A percentile compares a stretch with the other conserved stretches of the same genome.
Evolutionary conservation across 148 eudicot species (phyloP).

Genomic region (Vaccinium macrocarpon): DNA sequence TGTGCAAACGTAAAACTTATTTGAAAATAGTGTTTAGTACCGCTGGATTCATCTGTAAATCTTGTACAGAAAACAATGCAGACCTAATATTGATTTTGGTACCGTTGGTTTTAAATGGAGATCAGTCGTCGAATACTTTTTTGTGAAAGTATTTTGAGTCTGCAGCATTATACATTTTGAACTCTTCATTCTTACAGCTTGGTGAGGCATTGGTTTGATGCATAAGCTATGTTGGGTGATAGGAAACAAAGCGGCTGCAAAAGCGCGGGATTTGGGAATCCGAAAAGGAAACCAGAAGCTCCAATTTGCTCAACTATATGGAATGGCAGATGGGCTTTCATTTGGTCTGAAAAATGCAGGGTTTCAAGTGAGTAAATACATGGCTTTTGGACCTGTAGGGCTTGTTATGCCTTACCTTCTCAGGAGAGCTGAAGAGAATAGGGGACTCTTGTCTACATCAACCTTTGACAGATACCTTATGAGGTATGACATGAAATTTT

Average conservation of each 20-base stretch:
- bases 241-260: constrained; percentile 67
- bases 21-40: neutral
- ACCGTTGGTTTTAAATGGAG: neutral
- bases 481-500: constrained; percentile 38
- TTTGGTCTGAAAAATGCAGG: constrained; percentile 79
- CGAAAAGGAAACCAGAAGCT: constrained; percentile 46
- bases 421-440: constrained; percentile 87
- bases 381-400: constrained; percentile 82
- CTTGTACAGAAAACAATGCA: neutral
- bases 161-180: neutral
- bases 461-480: constrained; percentile 64
- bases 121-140: neutral
- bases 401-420: constrained; percentile 79
- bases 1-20: neutral
- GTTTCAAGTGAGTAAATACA: constrained; percentile 85
- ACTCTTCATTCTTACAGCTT: neutral
- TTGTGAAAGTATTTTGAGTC: neutral
- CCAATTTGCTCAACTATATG: constrained; percentile 86
- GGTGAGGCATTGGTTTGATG: constrained; percentile 4
- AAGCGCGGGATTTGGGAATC: constrained; percentile 59
- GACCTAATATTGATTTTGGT: neutral
- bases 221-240: neutral
- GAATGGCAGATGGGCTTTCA: constrained; percentile 81
- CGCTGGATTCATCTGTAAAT: neutral
- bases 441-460: constrained; percentile 74